Evolutionary conservation across 441 rosid genomes (phyloP), one percentile per base, ranked within the genome.

Genomic region (Pelargonium australe): DNA sequence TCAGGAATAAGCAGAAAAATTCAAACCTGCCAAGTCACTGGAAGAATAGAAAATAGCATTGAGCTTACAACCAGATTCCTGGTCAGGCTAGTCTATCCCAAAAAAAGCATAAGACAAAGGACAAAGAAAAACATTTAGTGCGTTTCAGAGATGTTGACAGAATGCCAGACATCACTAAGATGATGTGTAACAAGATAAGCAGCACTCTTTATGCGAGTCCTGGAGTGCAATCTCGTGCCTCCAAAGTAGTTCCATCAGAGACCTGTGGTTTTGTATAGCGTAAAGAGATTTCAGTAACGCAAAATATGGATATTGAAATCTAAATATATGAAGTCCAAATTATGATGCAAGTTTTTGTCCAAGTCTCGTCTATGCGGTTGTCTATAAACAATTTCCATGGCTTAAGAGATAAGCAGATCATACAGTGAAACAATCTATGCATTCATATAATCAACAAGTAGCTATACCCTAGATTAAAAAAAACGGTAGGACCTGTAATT

Each of bases 21-120:
- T 5, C 51, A 58, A 44, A 83, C 91, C 91, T 87, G 89, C 91
- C 91, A 87, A 37, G 80, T 65, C 62, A 83, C 73, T 77, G 83
- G 89, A 34, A 85, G 76, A 76, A 84, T 62, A 69, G 78, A 79
- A 76, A 85, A 85, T 17, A 85, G 72, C 85, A 76, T 64, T 64
- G 87, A 77, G 74, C 92, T 80, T 25, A 62, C 61, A 57, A 77
- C 82, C 76, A 85, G 41, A 69, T 70, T 76, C 25, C 62, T 72
- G 63, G 45, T 58, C 45, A 69, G 64, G 72, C 64, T 70, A 66
- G 20, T 68, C 92, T 85, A 68, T 64, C 66, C 13, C 43, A 63
- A 68, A 16, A 17, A 41, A 25, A 41, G n/a, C 31, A 5, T 14
- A 58, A 73, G n/a, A 44, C 44, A 9, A 60, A n/a, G 37, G 8